phyloP scores from a whole-genome alignment of 495 filamentous ascomycete genomes.

The Hyaloscypha bicolor region DNA sequence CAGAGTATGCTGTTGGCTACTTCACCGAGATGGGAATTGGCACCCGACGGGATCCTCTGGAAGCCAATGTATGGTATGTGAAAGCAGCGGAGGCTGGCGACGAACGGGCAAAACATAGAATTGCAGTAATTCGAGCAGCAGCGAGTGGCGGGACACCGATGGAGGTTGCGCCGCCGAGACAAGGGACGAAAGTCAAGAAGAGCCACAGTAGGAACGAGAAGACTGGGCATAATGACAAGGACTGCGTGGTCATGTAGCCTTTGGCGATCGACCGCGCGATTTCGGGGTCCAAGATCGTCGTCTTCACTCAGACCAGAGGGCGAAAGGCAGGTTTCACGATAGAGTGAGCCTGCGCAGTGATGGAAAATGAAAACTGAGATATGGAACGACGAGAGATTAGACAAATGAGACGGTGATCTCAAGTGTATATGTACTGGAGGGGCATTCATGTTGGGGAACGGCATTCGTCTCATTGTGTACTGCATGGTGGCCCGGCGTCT shows the following conservation, averaged over 20 bases:
- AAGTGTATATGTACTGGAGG: background rate
- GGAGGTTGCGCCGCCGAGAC: constrained; percentile 46
- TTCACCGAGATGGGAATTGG: constrained; percentile 99
- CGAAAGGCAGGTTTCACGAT: background rate
- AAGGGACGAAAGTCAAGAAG: constrained; percentile 57
- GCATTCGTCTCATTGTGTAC: background rate
- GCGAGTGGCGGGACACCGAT: constrained; percentile 69
- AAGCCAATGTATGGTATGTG: constrained; percentile 98
- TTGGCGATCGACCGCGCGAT: too few species aligned
- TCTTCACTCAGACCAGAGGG: background rate
- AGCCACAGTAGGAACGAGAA: constrained; percentile 27
- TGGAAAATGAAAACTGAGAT: background rate
- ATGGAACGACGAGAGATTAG: background rate
- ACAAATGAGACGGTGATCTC: background rate
- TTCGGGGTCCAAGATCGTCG: background rate
- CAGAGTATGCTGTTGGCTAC: constrained; percentile 93
- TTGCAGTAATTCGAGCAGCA: constrained; percentile 84
- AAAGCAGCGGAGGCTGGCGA: constrained; percentile 93
- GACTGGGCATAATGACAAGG: constrained; percentile 37
- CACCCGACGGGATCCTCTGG: constrained; percentile 86
- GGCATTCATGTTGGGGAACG: background rate
- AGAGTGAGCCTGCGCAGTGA: background rate
- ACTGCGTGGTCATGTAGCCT: constrained; percentile 61
- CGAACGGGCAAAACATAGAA: constrained; percentile 79
- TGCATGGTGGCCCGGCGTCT: background rate